phyloP scores from a whole-genome alignment of 805 yeast species.

The Cyberlindnera xishuangbannaensis region DNA sequence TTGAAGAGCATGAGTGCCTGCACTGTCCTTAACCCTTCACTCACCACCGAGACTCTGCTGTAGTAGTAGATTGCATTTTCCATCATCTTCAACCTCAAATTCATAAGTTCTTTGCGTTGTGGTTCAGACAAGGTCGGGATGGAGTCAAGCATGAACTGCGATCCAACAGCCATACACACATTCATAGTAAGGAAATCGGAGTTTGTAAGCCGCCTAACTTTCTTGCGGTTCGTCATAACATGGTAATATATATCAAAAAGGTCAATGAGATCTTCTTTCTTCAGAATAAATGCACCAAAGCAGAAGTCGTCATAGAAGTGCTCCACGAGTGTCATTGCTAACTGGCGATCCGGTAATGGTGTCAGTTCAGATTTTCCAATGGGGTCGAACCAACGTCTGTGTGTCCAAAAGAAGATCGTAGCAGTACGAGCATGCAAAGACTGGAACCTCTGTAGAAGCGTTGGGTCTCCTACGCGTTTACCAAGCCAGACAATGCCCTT shows the following conservation, averaged over 20 bases:
- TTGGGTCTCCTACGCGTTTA: constrained; percentile 16
- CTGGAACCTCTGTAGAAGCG: constrained; percentile 20
- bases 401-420: constrained; percentile 15
- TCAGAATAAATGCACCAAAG: constrained; percentile 9
- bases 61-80: constrained; percentile 45
- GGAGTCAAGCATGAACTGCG: constrained; percentile 4
- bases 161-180: constrained; percentile 22
- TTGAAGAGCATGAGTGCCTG: constrained; percentile 47
- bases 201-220: constrained; percentile 14
- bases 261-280: constrained; percentile 12
- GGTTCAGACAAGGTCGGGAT: neutral
- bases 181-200: constrained; percentile 32
- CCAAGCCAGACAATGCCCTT: constrained; percentile 37
- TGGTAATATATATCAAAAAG: constrained; percentile 19
- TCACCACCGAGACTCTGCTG: constrained; percentile 41
- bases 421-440: constrained; percentile 18
- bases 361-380: constrained; percentile 22
- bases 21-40: constrained; percentile 46
- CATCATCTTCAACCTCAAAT: constrained; percentile 27
- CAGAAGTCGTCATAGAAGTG: constrained; percentile 10
- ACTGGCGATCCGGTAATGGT: constrained; percentile 28
- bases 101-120: constrained; percentile 12
- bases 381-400: constrained; percentile 32
- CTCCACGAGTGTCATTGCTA: constrained; percentile 15
- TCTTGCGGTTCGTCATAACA: constrained; percentile 4